A percentile compares a stretch with the other conserved stretches of the same genome.
Conservation (phyloP, 2,329 filamentous ascomycete genomes). For the Didymella segeticola region DNA sequence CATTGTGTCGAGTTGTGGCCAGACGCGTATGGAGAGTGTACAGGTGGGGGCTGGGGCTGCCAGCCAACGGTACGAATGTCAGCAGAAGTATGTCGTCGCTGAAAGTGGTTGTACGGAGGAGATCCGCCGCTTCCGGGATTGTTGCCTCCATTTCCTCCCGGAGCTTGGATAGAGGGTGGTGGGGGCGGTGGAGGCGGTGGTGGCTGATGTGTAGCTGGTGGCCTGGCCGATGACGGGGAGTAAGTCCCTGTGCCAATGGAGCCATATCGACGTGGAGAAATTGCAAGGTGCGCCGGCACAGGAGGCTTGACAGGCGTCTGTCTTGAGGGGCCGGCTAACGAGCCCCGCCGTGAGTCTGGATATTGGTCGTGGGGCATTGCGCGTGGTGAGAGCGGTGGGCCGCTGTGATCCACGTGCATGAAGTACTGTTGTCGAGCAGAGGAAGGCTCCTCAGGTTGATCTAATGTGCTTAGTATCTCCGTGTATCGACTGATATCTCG, state of each 20-base stretch:
- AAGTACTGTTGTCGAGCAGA: constrained; percentile 61
- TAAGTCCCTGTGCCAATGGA: constrained; percentile 77
- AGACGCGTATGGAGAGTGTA: constrained; percentile 71
- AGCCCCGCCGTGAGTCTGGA: constrained; percentile 73
- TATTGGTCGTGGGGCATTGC: constrained; percentile 77
- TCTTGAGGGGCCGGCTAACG: constrained; percentile 61
- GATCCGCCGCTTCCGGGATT: constrained; percentile 56
- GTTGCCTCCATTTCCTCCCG: constrained; percentile 61
- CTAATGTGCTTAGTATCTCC: constrained; percentile 63
- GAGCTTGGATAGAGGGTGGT: constrained; percentile 68
- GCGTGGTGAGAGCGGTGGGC: constrained; percentile 83
- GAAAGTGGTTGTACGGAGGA: constrained; percentile 69
- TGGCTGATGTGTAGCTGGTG: constrained; percentile 68
- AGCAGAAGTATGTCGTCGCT: constrained; percentile 89
- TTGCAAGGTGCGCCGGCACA: constrained; percentile 80
- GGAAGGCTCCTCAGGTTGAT: constrained; percentile 68
- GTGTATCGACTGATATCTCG: constrained; percentile 68
- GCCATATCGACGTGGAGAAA: constrained; percentile 81
- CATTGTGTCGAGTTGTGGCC: constrained; percentile 68
- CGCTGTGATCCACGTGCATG: constrained; percentile 53
- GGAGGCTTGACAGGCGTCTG: constrained; percentile 76
- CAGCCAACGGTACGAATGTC: constrained; percentile 79
- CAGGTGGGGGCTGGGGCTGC: constrained; percentile 63
- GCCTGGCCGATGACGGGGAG: constrained; percentile 76
- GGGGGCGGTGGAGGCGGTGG: constrained; percentile 68